A percentile compares a stretch with the other conserved stretches of the same genome.
phyloP scores from a whole-genome alignment of 2,329 filamentous ascomycete genomes.

The Xylaria digitata region DNA sequence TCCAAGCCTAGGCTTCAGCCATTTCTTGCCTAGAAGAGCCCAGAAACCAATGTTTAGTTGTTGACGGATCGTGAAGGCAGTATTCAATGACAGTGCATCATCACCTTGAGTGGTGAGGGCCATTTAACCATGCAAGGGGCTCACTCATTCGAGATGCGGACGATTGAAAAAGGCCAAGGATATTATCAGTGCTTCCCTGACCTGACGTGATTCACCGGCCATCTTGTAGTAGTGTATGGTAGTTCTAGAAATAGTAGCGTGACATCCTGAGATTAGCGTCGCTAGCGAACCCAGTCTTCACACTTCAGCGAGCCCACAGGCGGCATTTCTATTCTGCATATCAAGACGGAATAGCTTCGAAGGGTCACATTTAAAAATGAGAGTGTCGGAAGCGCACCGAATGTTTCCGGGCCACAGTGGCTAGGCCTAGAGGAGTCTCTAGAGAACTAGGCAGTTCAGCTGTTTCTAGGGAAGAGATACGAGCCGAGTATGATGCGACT shows the following conservation, averaged over 20 bases:
- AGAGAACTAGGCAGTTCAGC: conserved; percentile 13
- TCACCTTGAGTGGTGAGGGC: conserved; percentile 7
- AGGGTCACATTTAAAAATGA: conserved; percentile 10
- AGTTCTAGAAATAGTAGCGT: conserved; percentile 23
- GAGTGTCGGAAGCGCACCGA: conserved; percentile 8
- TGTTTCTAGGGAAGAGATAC: neutral
- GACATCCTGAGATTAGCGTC: conserved; percentile 12
- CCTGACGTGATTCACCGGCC: conserved; percentile 26
- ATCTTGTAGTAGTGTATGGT: conserved; percentile 23
- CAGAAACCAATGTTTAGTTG: conserved; percentile 16
- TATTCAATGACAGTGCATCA: neutral
- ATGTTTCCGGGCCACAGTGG: conserved; percentile 8
- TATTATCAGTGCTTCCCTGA: conserved; percentile 18
- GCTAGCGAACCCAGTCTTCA: conserved; percentile 13
- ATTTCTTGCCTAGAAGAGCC: conserved; percentile 34
- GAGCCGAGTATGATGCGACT: neutral
- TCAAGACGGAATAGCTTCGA: neutral
- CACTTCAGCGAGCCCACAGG: conserved; percentile 7
- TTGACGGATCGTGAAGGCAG: conserved; percentile 16
- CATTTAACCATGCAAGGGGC: conserved; percentile 19
- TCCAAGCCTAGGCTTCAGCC: conserved; percentile 30
- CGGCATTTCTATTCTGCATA: conserved; percentile 1
- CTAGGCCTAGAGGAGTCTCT: conserved; percentile 27
- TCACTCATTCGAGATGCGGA: conserved; percentile 21
- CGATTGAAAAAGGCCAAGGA: conserved; percentile 11